phyloP scores from a whole-genome alignment of 2,329 filamentous ascomycete genomes.

The Sporothrix sp. region DNA sequence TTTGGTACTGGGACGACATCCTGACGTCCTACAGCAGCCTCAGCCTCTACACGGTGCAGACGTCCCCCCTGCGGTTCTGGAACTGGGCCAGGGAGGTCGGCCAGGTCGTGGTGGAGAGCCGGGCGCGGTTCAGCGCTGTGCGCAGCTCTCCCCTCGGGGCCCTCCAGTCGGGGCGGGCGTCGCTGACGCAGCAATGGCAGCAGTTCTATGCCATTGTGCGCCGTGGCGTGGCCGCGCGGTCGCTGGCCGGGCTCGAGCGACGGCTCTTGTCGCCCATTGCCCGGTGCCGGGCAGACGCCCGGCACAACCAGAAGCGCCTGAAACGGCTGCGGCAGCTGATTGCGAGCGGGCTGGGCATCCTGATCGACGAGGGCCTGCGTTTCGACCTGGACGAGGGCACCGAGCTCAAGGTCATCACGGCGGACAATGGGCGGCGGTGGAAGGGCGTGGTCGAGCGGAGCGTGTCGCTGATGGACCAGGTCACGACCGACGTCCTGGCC shows the following conservation, averaged over 20 bases:
- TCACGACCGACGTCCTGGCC: slow-evolving; percentile 61
- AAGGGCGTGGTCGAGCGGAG: slow-evolving; percentile 71
- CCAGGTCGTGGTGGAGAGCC: slow-evolving; percentile 58
- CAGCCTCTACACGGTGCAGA: slow-evolving; percentile 77
- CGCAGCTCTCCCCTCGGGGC: slow-evolving; percentile 17
- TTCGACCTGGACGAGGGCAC: slow-evolving; percentile 43
- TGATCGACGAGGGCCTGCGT: slow-evolving; percentile 76
- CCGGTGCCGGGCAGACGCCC: slow-evolving; percentile 62
- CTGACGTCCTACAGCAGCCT: slow-evolving; percentile 69
- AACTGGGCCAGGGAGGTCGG: slow-evolving; percentile 44
- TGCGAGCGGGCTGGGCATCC: slow-evolving; percentile 74
- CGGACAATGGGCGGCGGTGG: slow-evolving; percentile 38
- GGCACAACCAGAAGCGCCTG: slow-evolving; percentile 61
- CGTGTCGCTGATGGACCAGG: slow-evolving; percentile 75
- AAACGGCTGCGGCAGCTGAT: slow-evolving; percentile 68
- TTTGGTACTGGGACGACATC: slow-evolving; percentile 94
- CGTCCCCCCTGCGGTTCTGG: slow-evolving; percentile 67
- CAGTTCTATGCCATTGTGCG: slow-evolving; percentile 74
- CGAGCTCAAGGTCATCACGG: slow-evolving; percentile 28
- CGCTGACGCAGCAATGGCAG: slow-evolving; percentile 46
- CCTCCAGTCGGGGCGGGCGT: slow-evolving; percentile 18
- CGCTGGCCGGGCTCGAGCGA: slow-evolving; percentile 59
- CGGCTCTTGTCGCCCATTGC: slow-evolving; percentile 71
- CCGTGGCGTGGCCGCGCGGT: slow-evolving; percentile 63
- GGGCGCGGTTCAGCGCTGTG: slow-evolving; percentile 30